Evolutionary conservation across 2,329 filamentous ascomycete species (phyloP), one percentile per base, ranked within the genome.

Genomic region (Phaeosphaeriaceae sp.): DNA sequence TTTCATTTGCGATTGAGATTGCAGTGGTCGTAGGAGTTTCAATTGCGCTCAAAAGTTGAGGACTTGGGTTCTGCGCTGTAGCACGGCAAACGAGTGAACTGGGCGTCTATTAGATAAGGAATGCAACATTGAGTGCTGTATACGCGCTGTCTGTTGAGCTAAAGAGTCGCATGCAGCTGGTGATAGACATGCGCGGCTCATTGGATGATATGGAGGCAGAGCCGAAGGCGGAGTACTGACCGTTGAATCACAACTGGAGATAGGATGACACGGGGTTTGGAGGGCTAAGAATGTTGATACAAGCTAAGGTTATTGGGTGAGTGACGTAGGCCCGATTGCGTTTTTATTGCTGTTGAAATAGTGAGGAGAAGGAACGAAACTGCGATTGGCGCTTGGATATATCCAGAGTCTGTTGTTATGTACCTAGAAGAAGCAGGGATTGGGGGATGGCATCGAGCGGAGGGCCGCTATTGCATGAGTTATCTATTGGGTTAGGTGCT

Each of bases 1-100:
- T 80, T 91, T 90, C 88, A 90, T 91, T 54, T 58, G 60, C 60
- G 52, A 43, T 48, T 55, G 47, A 36, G 38, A 50, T 41, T 30
- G 50, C 37, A 32, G 30, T 42, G 20, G 29, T 36, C 32, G 39
- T 16, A 30, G n/a, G n/a, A 30, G 42, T n/a, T 21, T 48, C 53
- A 53, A 47, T 55, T 35, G 55, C 18, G 21, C 6, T 28, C 7
- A 37, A 33, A 11, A 37, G 32, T 29, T 26, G 26, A 34, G 20
- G 28, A n/a, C 26, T 26, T n/a, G 49, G 39, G 34, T 50, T 52
- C 50, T 54, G 50, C 46, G 44, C 45, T 37, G 46, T 42, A 12
- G 28, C 40, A 51, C 39, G 36, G 49, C 39, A 35, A 48, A 49
- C 45, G 49, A 53, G 35, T 13, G 46, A 47, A 38, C 57, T 60